Conservation (phyloP, 164 flowering plant genomes). For the Brasenia schreberi region DNA sequence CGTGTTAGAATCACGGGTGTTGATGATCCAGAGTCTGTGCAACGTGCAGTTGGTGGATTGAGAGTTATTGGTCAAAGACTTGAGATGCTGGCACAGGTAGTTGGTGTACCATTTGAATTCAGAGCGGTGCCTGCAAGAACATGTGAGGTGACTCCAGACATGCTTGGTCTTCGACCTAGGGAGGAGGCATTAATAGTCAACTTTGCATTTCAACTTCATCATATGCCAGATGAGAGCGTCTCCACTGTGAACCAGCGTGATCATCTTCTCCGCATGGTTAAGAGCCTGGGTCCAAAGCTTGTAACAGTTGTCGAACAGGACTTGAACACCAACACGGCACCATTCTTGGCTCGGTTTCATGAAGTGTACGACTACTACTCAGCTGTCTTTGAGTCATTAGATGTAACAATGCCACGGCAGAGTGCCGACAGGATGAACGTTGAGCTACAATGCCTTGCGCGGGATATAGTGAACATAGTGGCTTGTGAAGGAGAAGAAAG, state of each 20-base stretch:
- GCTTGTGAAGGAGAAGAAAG: slow-evolving; percentile 97
- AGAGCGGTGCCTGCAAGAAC: slow-evolving; percentile 46
- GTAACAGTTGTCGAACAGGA: slow-evolving; percentile 95
- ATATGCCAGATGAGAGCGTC: slow-evolving; percentile 99
- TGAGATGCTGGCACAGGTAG: slow-evolving; percentile 51
- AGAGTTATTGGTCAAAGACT: slow-evolving; percentile 60
- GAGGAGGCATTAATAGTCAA: slow-evolving; percentile 69
- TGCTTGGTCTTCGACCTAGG: slow-evolving; percentile 39
- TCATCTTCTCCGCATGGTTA: slow-evolving; percentile 82
- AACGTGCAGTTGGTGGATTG: slow-evolving; percentile 73
- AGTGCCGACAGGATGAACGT: slow-evolving; percentile 88
- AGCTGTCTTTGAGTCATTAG: slow-evolving; percentile 83
- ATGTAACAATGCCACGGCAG: slow-evolving; percentile 69
- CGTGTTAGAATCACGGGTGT: slow-evolving; percentile 72
- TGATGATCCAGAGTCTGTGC: slow-evolving; percentile 92
- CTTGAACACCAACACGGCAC: slow-evolving; percentile 85
- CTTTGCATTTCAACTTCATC: slow-evolving; percentile 96
- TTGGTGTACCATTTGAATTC: slow-evolving; percentile 60
- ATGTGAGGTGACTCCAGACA: slow-evolving; percentile 44
- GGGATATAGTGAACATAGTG: slow-evolving; percentile 83
- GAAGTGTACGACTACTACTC: slow-evolving; percentile 89
- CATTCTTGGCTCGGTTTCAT: slow-evolving; percentile 67
- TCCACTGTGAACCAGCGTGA: slow-evolving; percentile 79
- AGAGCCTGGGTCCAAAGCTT: slow-evolving; percentile 69
- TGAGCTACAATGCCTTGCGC: slow-evolving; percentile 82